These are phyloP conservation scores for Exophiala xenobiotica DNA, from an alignment of 2,329 filamentous ascomycete genomes.

Conservation along the genomic window DNA sequence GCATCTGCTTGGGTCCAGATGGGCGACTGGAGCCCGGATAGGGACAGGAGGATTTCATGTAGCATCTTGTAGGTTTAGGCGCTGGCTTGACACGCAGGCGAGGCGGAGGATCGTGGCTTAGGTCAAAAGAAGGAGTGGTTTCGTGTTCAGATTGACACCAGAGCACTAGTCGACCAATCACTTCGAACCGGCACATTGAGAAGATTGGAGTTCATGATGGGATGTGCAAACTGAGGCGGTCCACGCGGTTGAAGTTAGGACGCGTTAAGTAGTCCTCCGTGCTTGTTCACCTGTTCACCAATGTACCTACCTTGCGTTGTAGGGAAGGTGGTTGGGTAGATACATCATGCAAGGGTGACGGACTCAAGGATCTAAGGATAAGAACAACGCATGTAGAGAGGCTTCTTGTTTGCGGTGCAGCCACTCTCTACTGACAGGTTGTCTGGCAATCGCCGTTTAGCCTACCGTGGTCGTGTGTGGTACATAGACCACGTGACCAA, in stretches of 20 bases:
- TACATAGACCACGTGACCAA: too few relatives aligned
- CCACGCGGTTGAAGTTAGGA: constrained; percentile 2
- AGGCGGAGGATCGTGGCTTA: constrained; percentile 15
- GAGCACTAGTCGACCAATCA: constrained; percentile 44
- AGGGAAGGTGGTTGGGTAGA: neutral
- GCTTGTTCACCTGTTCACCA: neutral
- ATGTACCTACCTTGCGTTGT: neutral
- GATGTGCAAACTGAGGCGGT: constrained; percentile 6
- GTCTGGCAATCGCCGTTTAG: too few relatives aligned
- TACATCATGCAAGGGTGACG: neutral
- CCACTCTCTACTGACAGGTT: too few relatives aligned
- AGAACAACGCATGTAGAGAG: too few relatives aligned
- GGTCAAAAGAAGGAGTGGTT: constrained; percentile 10
- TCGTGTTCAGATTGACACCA: constrained; percentile 40
- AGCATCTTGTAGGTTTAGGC: constrained; percentile 65
- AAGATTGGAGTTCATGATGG: constrained; percentile 13
- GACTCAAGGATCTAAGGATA: too few relatives aligned
- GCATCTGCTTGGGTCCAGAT: constrained; percentile 60
- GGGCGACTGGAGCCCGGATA: constrained; percentile 89
- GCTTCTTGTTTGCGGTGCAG: too few relatives aligned
- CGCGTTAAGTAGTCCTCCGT: neutral
- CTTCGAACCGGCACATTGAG: constrained; percentile 49
- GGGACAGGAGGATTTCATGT: constrained; percentile 95
- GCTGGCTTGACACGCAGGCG: constrained; percentile 2
- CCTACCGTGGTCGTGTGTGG: too few relatives aligned